These are phyloP conservation scores for Crinitomyces ghanaensis DNA, from an alignment of 805 yeast genomes.

Conservation along the genomic window DNA sequence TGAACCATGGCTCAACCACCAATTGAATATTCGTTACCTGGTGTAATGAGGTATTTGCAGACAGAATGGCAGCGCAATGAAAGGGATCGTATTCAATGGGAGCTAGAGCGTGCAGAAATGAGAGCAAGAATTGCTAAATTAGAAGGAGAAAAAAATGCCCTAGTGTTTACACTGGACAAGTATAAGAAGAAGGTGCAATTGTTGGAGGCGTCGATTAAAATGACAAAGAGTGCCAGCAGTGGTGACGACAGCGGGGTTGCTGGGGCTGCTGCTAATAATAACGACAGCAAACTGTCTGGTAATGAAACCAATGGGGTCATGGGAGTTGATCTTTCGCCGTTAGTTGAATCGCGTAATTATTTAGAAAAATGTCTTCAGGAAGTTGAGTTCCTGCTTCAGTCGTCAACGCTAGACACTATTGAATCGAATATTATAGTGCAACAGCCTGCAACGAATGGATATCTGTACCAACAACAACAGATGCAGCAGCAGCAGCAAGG, in stretches of 20 bases:
- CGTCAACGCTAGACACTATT: slow-evolving; percentile 15
- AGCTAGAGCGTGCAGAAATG: slow-evolving; percentile 50
- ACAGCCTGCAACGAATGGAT: slow-evolving; percentile 6
- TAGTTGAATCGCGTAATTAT: slow-evolving; percentile 21
- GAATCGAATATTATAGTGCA: too few species aligned
- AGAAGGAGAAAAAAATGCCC: slow-evolving; percentile 41
- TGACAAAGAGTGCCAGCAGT: neutral
- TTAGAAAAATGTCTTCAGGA: slow-evolving; percentile 27
- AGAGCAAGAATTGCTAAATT: slow-evolving; percentile 38
- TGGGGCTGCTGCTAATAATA: too few species aligned
- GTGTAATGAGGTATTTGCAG: slow-evolving; percentile 54
- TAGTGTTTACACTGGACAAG: slow-evolving; percentile 20
- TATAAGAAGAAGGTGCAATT: slow-evolving; percentile 19
- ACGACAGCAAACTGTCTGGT: too few species aligned
- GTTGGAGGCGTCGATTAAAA: slow-evolving; percentile 19
- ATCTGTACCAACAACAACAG: neutral
- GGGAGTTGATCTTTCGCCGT: slow-evolving; percentile 15
- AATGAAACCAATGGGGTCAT: slow-evolving; percentile 2
- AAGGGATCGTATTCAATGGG: slow-evolving; percentile 49
- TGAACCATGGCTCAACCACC: slow-evolving; percentile 11
- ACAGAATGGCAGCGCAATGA: slow-evolving; percentile 52
- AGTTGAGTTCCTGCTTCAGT: slow-evolving; percentile 23
- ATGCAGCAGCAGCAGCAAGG: slow-evolving; percentile 1
- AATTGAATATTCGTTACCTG: slow-evolving; percentile 22
- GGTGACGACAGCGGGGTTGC: neutral